phyloP scores from a whole-genome alignment of 164 flowering plant species.

The Annona squamosa region DNA sequence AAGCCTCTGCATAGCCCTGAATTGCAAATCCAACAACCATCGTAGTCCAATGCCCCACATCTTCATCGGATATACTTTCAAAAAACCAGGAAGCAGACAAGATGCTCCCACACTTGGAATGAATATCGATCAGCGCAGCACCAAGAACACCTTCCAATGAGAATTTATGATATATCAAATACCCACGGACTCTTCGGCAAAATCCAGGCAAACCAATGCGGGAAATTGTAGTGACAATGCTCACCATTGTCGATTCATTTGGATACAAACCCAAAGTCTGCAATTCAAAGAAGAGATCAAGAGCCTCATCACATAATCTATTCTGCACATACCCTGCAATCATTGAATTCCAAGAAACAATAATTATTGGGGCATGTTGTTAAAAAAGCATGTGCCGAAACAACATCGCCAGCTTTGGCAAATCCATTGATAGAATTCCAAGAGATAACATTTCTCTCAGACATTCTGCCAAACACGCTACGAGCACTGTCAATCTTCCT shows the following conservation, averaged over 20 bases:
- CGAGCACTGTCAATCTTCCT: slow-evolving; percentile 54
- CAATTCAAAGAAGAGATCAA: slow-evolving; percentile 14
- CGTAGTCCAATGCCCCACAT: slow-evolving; percentile 18
- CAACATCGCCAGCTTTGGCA: slow-evolving; percentile 54
- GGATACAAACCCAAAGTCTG: slow-evolving; percentile 13
- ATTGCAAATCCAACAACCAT: slow-evolving; percentile 21
- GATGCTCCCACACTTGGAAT: slow-evolving; percentile 22
- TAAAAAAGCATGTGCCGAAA: slow-evolving; percentile 66
- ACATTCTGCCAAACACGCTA: slow-evolving; percentile 57
- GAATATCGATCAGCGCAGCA: slow-evolving; percentile 22
- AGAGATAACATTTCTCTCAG: slow-evolving; percentile 61
- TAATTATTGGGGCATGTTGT: slow-evolving; percentile 57
- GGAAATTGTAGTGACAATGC: slow-evolving; percentile 15
- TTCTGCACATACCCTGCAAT: slow-evolving; percentile 17
- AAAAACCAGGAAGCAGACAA: slow-evolving; percentile 15
- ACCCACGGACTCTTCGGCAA: slow-evolving; percentile 14
- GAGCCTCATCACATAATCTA: slow-evolving; percentile 9
- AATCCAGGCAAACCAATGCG: slow-evolving; percentile 13
- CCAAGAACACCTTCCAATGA: slow-evolving; percentile 16
- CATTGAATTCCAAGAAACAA: slow-evolving; percentile 35
- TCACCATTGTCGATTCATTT: slow-evolving; percentile 14
- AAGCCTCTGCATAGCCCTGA: slow-evolving; percentile 16
- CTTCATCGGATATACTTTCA: slow-evolving; percentile 9
- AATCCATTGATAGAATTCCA: slow-evolving; percentile 72
- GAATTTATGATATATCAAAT: slow-evolving; percentile 4